Evolutionary conservation across 805 yeast species (phyloP), one percentile per base, ranked within the genome.

Genomic region (Cyberlindnera petersonii): DNA sequence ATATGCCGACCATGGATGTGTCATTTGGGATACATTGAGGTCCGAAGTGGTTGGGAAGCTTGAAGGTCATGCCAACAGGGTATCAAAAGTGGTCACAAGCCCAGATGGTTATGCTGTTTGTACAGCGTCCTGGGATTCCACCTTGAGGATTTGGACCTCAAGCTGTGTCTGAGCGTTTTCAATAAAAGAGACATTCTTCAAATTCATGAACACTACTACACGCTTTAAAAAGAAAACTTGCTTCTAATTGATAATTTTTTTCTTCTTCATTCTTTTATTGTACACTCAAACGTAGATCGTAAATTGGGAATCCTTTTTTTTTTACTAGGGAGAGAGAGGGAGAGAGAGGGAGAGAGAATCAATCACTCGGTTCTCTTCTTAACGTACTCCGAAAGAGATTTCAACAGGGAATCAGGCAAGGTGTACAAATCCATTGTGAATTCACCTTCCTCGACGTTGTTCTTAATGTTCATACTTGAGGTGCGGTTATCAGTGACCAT

Each of bases 401-500:
- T 87, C 59, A 93, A 74, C 59, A 93, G 69, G 29, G 84, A 78
- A 59, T 91, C 97, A 16, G 98, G 98, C 50, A 91, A 70, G 20
- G 97, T 89, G 63, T 79, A 89, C 52, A 91, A 74, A 65, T 91
- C 98, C 86, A 91, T 86, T 39, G 95, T 87, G 62, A 93, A 91
- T 68, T 93, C 98, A 37, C 98, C 98, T 54, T 86, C 91, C 46
- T 91, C 98, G 35, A 86, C 88, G 56, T 91, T 95, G 61, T 93
- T 91, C 60, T 89, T 89, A 53, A 91, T 83, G 64, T 84, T 88
- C 95, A 91, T 91, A 34, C 91, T 98, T 31, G 86, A 78, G 5
- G 98, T 87, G 58, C 86, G 77, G 66, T 93, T 93, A 61, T 91
- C 98, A 31, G 95, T 88, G 28, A 91, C 93, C 96, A 91, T 89